Conservation (phyloP, 768 basidiomycete genomes). For the Pleurotus djamor region DNA sequence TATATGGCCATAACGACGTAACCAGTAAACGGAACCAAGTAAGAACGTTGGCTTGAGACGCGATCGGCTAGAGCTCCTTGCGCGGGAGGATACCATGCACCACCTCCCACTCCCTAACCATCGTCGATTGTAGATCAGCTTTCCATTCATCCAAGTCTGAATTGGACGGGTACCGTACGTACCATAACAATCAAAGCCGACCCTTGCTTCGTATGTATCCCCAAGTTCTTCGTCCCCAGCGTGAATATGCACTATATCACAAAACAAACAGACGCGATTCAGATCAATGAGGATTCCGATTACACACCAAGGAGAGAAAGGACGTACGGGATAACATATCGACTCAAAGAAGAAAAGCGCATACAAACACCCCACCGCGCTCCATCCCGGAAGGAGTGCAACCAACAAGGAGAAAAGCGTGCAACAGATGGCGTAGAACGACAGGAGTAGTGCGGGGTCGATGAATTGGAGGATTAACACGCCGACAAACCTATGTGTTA, state of each 20-base stretch:
- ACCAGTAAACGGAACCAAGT: conserved; percentile 58
- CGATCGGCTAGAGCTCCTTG: conserved; percentile 55
- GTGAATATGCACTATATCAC: conserved; percentile 53
- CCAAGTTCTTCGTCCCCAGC: conserved; percentile 62
- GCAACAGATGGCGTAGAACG: conserved; percentile 50
- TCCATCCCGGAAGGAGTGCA: conserved; percentile 46
- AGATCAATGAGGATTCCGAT: not conserved
- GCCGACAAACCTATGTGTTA: conserved; percentile 64
- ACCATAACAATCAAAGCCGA: conserved; percentile 68
- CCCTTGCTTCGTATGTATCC: conserved; percentile 56
- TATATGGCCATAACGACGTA: conserved; percentile 58
- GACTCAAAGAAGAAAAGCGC: conserved; percentile 74
- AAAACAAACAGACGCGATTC: not conserved
- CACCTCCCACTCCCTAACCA: conserved; percentile 51
- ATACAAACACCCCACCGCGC: conserved; percentile 62
- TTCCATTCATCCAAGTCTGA: conserved; percentile 1
- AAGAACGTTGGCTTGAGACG: conserved; percentile 48
- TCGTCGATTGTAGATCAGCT: not conserved
- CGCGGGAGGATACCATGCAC: conserved; percentile 68
- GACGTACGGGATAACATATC: conserved; percentile 60
- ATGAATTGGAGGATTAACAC: conserved; percentile 59
- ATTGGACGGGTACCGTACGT: conserved; percentile 15
- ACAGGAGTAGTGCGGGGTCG: conserved; percentile 63
- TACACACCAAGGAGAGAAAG: not conserved
- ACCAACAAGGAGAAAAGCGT: conserved; percentile 49